phyloP scores from a whole-genome alignment of 176 grass and related monocot genomes.

The Phoenix dactylifera region DNA sequence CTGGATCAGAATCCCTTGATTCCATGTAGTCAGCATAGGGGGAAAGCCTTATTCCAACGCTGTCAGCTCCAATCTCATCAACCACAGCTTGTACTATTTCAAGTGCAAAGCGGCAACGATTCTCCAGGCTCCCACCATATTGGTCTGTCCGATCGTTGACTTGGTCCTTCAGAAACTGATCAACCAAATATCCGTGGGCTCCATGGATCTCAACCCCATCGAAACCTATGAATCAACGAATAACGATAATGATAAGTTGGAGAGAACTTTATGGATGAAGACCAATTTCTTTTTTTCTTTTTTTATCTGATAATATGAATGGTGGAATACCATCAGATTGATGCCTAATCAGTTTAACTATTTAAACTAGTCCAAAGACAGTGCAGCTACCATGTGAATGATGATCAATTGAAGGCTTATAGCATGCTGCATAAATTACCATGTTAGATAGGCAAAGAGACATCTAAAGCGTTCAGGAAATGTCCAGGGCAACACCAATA shows the following conservation, averaged over 20 bases:
- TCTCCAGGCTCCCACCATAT: constrained; percentile 65
- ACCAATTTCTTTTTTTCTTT: too few species aligned
- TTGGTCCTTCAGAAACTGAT: constrained; percentile 72
- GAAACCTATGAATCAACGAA: constrained; percentile 41
- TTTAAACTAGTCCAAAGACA: too few species aligned
- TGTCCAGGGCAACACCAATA: too few species aligned
- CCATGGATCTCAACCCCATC: constrained; percentile 87
- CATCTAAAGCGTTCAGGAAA: too few species aligned
- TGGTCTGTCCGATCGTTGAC: constrained; percentile 53
- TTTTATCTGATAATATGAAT: too few species aligned
- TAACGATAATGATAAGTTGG: not conserved
- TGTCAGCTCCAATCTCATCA: constrained; percentile 64
- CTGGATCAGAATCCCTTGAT: constrained; percentile 43
- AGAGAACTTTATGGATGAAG: too few species aligned
- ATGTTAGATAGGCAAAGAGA: too few species aligned
- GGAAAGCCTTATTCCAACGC: constrained; percentile 65
- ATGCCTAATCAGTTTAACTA: too few species aligned
- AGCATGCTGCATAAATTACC: too few species aligned
- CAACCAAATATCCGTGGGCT: constrained; percentile 70
- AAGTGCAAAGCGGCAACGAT: constrained; percentile 59
- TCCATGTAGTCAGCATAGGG: constrained; percentile 47
- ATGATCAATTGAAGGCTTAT: too few species aligned
- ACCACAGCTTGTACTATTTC: constrained; percentile 49
- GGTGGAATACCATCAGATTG: too few species aligned
- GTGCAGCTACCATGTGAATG: too few species aligned